Evolutionary conservation across 441 rosid genomes (phyloP).

Genomic region (Populus hybrid): DNA sequence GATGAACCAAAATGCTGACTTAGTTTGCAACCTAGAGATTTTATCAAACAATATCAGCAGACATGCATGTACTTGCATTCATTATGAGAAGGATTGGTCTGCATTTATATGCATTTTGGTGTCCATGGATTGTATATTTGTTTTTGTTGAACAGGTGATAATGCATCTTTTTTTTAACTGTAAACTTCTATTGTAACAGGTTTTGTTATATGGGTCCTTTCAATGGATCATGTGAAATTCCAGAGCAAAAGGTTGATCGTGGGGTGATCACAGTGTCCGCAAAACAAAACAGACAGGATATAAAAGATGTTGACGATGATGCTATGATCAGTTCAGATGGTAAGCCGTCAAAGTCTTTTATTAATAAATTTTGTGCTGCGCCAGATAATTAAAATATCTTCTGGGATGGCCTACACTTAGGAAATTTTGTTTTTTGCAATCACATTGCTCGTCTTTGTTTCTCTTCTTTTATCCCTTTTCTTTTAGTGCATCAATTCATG

Average conservation of each 20-base stretch:
- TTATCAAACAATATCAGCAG: not conserved
- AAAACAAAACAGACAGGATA: constrained; percentile 24
- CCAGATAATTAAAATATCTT: not conserved
- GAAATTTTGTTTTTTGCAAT: not conserved
- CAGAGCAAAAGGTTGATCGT: constrained; percentile 22
- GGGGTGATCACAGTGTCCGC: constrained; percentile 31
- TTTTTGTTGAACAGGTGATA: not conserved
- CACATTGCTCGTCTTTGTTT: not conserved
- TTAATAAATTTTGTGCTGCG: not conserved
- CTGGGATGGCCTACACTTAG: not conserved
- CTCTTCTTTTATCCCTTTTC: not conserved
- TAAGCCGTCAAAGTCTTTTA: constrained; percentile 5
- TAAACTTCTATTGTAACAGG: constrained; percentile 14
- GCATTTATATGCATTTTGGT: not conserved
- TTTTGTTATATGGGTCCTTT: constrained; percentile 41
- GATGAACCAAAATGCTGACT: not conserved
- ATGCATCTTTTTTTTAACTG: not conserved
- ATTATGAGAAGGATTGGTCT: not conserved
- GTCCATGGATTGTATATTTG: not conserved
- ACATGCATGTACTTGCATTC: not conserved
- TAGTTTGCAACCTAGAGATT: not conserved
- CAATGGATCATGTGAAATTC: constrained; percentile 27
- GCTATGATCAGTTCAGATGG: constrained; percentile 19
- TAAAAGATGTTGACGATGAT: constrained; percentile 10
- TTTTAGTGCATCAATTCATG: not conserved